Conservation (phyloP, 805 yeast species). For the Blastobotrys peoriensis region DNA sequence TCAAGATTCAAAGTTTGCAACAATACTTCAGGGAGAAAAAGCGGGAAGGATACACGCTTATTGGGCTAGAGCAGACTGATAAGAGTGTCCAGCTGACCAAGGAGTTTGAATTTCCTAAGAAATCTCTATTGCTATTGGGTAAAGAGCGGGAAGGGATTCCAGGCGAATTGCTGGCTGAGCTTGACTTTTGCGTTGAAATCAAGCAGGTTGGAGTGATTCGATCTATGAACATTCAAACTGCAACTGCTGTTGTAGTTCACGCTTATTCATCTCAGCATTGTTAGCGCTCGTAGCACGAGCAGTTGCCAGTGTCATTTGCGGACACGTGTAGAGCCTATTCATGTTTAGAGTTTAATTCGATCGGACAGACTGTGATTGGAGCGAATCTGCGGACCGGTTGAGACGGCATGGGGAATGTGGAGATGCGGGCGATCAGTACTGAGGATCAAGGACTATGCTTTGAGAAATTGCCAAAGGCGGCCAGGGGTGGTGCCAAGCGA, state of each 20-base stretch:
- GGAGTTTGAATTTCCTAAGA: conserved; percentile 66
- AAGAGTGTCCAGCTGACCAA: conserved; percentile 66
- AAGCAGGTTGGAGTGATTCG: conserved; percentile 88
- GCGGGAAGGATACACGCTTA: conserved; percentile 73
- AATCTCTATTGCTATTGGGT: conserved; percentile 73
- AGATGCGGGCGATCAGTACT: no score
- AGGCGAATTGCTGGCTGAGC: conserved; percentile 70
- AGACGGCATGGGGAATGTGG: no score
- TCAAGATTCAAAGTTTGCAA: conserved; percentile 49
- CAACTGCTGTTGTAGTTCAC: conserved; percentile 89
- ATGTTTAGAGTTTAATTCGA: neutral
- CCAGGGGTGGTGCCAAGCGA: no score
- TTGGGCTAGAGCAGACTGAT: conserved; percentile 92
- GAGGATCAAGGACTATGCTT: no score
- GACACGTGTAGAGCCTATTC: neutral
- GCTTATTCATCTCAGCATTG: conserved; percentile 75
- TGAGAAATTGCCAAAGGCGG: no score
- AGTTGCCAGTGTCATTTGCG: no score
- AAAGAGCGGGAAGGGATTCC: conserved; percentile 90
- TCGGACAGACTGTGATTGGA: no score
- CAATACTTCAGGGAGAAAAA: conserved; percentile 55
- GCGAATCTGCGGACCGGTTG: no score
- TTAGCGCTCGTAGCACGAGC: conserved; percentile 6
- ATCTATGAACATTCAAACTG: conserved; percentile 96
- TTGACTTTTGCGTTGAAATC: conserved; percentile 84